A percentile compares a stretch with the other conserved stretches of the same genome.
These are phyloP conservation scores for Colletotrichum gigasporum DNA, from an alignment of 2,329 filamentous ascomycete species.

Conservation along the genomic window DNA sequence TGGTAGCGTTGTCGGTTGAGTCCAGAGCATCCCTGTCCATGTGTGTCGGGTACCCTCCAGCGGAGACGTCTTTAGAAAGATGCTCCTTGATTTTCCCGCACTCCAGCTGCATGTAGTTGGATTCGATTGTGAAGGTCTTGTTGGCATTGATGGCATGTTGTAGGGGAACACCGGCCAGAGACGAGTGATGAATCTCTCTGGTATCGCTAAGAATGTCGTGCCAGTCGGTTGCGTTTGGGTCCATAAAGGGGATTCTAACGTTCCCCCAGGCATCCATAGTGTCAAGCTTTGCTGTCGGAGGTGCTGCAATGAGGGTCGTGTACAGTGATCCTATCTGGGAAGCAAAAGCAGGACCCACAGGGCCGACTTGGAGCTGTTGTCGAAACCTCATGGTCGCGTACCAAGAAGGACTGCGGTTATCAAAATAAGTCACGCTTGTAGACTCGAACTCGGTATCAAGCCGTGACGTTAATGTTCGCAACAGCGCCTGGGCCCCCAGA, in stretches of 20 bases:
- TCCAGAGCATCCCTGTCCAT: background rate
- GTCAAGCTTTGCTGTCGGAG: slow-evolving; percentile 29
- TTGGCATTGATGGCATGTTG: background rate
- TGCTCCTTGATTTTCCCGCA: too few species aligned
- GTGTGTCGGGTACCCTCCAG: too few species aligned
- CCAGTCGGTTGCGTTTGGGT: background rate
- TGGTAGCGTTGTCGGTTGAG: background rate
- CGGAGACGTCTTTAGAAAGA: too few species aligned
- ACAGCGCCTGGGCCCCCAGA: slow-evolving; percentile 39
- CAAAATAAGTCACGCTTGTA: background rate
- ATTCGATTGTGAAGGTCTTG: background rate
- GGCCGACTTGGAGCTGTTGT: background rate
- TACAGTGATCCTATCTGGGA: slow-evolving; percentile 10
- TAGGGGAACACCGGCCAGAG: slow-evolving; percentile 13
- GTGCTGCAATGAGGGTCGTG: slow-evolving; percentile 33
- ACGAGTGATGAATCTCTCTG: background rate
- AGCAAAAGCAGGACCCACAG: background rate
- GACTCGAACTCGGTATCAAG: too few species aligned
- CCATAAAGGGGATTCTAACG: slow-evolving; percentile 37
- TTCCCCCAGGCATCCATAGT: slow-evolving; percentile 39
- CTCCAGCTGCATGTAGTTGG: background rate
- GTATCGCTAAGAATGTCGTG: background rate
- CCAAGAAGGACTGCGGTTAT: too few species aligned
- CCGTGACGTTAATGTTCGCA: slow-evolving; percentile 28
- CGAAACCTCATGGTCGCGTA: too few species aligned